Evolutionary conservation across 805 yeast species (phyloP), one percentile per base, ranked within the genome.

Genomic region (Lachancea fermentati): DNA sequence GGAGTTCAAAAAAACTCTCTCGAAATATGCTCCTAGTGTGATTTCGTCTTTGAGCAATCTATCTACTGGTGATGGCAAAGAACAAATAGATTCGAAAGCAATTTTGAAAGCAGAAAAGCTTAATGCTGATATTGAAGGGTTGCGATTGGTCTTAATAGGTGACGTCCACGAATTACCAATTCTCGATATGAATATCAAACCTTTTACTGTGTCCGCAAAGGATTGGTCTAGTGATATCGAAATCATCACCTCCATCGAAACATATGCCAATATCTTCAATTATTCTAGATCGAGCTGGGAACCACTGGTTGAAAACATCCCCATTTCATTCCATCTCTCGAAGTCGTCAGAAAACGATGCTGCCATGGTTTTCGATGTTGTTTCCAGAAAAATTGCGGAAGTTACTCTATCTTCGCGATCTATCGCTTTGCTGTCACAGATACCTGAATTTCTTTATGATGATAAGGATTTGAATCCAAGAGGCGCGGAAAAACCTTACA

Each of bases 221-320:
- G 85, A 89, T 52, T 89, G 97, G 97, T 82, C 95, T 0, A 79
- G 89, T 1, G 89, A 85, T 44, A 60, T 89, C 40, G 80, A 79
- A 50, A 84, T 86, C 1, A 79, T 78, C 42, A 69, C 82, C 0
- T 73, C 75, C 18, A 60, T 88, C 26, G 84, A 78, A 45, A 71
- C 87, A 0, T 75, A 67, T 45, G 73, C 84, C 7, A 88, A 86
- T 59, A 76, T 86, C 15, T 89, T 84, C 68, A 88, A 88, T 58
- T 89, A 89, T 58, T 76, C 96, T 0, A 78, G 84, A 46, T 88
- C 96, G 3, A 75, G 87, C 0, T 89, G 98, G 97, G 97, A 93
- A 54, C 97, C 98, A 0, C 66, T 93, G 34, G 60, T 93, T 36
- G 98, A 93, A 54, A 81, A 91, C 0, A 84, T 95, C 85, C 81